Evolutionary conservation across 495 filamentous ascomycete genomes (phyloP).

Genomic region (Thermothielavioides terrestris): DNA sequence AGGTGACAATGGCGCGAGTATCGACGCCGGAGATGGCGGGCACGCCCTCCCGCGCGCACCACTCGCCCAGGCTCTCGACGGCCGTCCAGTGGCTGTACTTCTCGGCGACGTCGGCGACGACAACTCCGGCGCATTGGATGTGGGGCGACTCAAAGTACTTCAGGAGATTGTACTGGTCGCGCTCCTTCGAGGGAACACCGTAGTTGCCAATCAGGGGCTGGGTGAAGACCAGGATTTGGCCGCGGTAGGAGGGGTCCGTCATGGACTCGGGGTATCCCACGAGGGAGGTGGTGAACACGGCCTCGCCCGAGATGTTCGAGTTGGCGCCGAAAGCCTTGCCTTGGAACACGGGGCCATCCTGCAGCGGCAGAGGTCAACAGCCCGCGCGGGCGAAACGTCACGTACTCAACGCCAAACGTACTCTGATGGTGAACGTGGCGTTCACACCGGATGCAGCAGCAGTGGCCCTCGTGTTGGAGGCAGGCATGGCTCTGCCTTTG

Average conservation of each 20-base stretch:
- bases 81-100: conserved; percentile 98
- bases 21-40: conserved; percentile 96
- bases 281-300: conserved; percentile 87
- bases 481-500: conserved; percentile 51
- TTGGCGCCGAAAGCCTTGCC: conserved; percentile 90
- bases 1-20: conserved; percentile 91
- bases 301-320: conserved; percentile 85
- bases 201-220: conserved; percentile 99
- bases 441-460: conserved; percentile 55
- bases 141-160: conserved; percentile 95
- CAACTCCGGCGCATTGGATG: conserved; percentile 90
- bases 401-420: conserved; percentile 31
- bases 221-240: conserved; percentile 97
- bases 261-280: conserved; percentile 97
- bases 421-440: conserved; percentile 90
- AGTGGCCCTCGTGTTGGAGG: conserved; percentile 37
- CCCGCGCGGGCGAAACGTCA: background rate
- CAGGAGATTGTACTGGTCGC: conserved; percentile 69
- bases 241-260: conserved; percentile 97
- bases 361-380: conserved; percentile 5
- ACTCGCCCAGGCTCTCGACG: conserved; percentile 82
- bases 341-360: conserved; percentile 85
- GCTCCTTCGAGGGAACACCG: conserved; percentile 71
- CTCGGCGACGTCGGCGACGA: conserved; percentile 87
- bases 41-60: conserved; percentile 93